Conservation (phyloP, 768 basidiomycete genomes). For the Lentinus brumalis region DNA sequence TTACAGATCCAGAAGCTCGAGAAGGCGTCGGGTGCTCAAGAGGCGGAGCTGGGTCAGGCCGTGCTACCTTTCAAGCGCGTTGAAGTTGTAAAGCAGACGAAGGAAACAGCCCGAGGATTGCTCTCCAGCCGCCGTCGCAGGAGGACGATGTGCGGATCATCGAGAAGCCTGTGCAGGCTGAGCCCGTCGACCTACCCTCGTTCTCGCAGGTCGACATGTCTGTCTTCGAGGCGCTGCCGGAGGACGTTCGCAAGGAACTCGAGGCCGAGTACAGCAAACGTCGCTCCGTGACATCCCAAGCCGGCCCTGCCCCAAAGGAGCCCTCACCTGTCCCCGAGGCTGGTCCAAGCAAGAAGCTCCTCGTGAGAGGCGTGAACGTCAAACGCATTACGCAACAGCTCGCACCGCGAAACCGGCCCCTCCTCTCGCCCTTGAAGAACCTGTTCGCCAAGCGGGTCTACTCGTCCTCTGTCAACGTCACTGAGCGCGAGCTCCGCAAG, state of each 20-base stretch:
- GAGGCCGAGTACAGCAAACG: conserved; percentile 62
- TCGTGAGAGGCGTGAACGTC: conserved; percentile 44
- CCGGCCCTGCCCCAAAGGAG: conserved; percentile 24
- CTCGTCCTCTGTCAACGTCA: conserved; percentile 44
- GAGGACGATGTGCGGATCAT: conserved; percentile 22
- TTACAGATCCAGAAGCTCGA: conserved; percentile 92
- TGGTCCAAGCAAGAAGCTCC: conserved; percentile 11
- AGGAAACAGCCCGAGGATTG: conserved; percentile 4
- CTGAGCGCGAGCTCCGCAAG: conserved; percentile 57
- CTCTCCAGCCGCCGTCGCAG: conserved; percentile 38
- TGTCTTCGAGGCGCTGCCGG: conserved; percentile 71
- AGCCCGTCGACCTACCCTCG: conserved; percentile 53
- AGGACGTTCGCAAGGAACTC: conserved; percentile 68
- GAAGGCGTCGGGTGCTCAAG: conserved; percentile 36
- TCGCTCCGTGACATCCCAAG: conserved; percentile 50
- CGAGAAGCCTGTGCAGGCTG: neutral
- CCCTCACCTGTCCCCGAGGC: conserved; percentile 7
- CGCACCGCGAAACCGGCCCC: conserved; percentile 53
- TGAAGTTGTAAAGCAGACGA: conserved; percentile 11
- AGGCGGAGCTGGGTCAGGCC: conserved; percentile 54
- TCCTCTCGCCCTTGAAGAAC: conserved; percentile 36
- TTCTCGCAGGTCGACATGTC: conserved; percentile 76
- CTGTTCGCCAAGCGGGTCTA: conserved; percentile 41
- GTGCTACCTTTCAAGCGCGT: conserved; percentile 56
- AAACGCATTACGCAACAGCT: conserved; percentile 66